phyloP scores from a whole-genome alignment of 2,329 filamentous ascomycete species.

The Aspergillus terreus region DNA sequence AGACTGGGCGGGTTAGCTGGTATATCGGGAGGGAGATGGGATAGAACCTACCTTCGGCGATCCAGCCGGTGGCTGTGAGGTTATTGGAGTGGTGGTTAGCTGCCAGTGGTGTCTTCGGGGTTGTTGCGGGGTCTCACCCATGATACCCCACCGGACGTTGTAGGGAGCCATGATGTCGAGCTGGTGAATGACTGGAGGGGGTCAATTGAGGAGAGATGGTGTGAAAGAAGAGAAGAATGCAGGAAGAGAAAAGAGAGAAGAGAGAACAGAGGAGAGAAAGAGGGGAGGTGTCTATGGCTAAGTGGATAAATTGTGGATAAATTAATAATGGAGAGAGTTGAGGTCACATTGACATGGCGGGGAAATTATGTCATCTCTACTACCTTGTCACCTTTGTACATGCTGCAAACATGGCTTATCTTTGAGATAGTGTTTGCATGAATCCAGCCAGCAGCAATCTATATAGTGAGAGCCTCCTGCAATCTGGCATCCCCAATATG shows the following conservation, averaged over 20 bases:
- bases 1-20: conserved; percentile 38
- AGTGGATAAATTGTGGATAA: neutral
- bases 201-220: neutral
- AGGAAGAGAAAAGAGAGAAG: neutral
- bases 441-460: too few relatives aligned
- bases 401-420: too few relatives aligned
- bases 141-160: conserved; percentile 42
- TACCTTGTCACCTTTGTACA: too few relatives aligned
- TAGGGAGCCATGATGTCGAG: conserved; percentile 28
- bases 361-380: neutral
- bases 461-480: too few relatives aligned
- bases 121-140: conserved; percentile 29
- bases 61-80: conserved; percentile 41
- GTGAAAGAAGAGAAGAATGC: too few relatives aligned
- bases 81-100: neutral
- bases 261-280: neutral
- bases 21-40: neutral
- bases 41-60: conserved; percentile 33
- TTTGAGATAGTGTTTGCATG: too few relatives aligned
- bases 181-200: too few relatives aligned
- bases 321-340: neutral
- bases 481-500: too few relatives aligned
- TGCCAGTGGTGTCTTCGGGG: neutral
- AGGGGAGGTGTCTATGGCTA: neutral
- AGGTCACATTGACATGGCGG: neutral